phyloP scores from a whole-genome alignment of 2,329 filamentous ascomycete species.

The Microdochium nivale region DNA sequence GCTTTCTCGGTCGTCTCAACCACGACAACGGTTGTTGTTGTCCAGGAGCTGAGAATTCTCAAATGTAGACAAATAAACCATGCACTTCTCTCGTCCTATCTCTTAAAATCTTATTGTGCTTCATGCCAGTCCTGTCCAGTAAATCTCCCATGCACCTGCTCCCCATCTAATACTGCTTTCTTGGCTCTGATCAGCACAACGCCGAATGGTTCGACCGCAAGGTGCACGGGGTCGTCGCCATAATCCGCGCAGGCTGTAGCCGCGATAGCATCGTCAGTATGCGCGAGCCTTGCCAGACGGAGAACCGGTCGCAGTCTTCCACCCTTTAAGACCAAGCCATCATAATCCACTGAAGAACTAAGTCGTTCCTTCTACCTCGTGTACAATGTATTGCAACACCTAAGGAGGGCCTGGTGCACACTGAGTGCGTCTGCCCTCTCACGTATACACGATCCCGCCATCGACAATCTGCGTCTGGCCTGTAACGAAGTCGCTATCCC shows the following conservation, averaged over 20 bases:
- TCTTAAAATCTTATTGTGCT: too few species aligned
- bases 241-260: constrained; percentile 35
- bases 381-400: too few species aligned
- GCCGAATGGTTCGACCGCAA: constrained; percentile 38
- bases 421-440: too few species aligned
- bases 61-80: too few species aligned
- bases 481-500: constrained; percentile 55
- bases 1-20: too few species aligned
- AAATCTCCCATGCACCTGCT: too few species aligned
- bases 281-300: constrained; percentile 36
- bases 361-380: too few species aligned
- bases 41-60: too few species aligned
- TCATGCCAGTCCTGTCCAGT: too few species aligned
- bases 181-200: constrained; percentile 40
- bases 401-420: too few species aligned
- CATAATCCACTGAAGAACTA: background rate
- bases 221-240: constrained; percentile 41
- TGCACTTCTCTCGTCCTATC: too few species aligned
- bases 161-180: constrained; percentile 35
- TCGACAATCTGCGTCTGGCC: constrained; percentile 58
- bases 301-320: constrained; percentile 5
- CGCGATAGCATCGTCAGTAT: constrained; percentile 16
- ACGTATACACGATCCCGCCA: constrained; percentile 45
- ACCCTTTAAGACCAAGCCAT: background rate
- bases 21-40: too few species aligned